phyloP scores from a whole-genome alignment of 2,329 filamentous ascomycete species.

The Alternaria panax region DNA sequence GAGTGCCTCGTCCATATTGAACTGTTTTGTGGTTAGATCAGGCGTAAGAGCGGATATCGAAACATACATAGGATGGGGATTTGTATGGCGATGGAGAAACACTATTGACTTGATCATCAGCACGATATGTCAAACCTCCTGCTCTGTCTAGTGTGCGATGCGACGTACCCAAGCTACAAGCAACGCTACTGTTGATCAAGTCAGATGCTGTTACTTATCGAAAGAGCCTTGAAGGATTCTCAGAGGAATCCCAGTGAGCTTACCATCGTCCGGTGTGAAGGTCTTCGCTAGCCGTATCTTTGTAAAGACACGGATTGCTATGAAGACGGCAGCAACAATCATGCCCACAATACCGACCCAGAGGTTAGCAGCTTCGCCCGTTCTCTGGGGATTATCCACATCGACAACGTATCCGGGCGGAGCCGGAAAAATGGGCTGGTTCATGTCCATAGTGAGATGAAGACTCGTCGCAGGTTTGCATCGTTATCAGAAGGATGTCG shows the following conservation, averaged over 20 bases:
- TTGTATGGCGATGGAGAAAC: slow-evolving; percentile 19
- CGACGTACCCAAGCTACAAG: slow-evolving; percentile 21
- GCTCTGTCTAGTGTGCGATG: background rate
- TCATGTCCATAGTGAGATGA: slow-evolving; percentile 13
- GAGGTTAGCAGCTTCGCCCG: slow-evolving; percentile 23
- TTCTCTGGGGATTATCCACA: slow-evolving; percentile 32
- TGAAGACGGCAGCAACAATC: slow-evolving; percentile 28
- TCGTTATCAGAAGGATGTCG: background rate
- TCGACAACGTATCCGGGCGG: slow-evolving; percentile 38
- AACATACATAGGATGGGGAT: slow-evolving; percentile 17
- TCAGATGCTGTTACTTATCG: background rate
- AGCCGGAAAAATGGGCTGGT: slow-evolving; percentile 25
- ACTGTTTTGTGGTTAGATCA: slow-evolving; percentile 5
- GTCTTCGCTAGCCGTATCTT: slow-evolving; percentile 29
- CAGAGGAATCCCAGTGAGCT: background rate
- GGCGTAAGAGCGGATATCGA: background rate
- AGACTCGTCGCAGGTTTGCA: background rate
- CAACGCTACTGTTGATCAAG: slow-evolving; percentile 12
- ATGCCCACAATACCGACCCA: slow-evolving; percentile 30
- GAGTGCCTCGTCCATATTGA: slow-evolving; percentile 20
- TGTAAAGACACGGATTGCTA: slow-evolving; percentile 35
- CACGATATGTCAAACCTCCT: background rate
- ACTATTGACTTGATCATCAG: slow-evolving; percentile 2
- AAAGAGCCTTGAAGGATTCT: background rate
- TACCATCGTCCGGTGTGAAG: slow-evolving; percentile 39